Conservation (phyloP, 2,329 filamentous ascomycete genomes). For the Plenodomus tracheiphilus region DNA sequence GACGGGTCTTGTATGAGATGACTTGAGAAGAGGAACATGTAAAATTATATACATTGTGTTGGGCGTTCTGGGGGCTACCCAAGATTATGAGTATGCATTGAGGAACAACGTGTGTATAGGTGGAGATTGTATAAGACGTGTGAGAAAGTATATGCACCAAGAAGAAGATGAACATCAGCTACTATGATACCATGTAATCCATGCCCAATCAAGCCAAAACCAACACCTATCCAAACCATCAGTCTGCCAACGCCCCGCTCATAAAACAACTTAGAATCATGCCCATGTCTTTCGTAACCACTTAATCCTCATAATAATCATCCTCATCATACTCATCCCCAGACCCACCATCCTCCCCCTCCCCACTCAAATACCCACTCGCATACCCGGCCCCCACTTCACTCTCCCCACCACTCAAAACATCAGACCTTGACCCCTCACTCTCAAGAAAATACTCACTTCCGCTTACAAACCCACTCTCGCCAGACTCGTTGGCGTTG, state of each 20-base stretch:
- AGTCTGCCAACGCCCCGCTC: neutral
- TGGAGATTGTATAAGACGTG: slow-evolving; percentile 1
- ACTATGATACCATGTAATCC: neutral
- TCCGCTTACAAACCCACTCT: neutral
- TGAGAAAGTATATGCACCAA: neutral
- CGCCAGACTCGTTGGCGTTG: neutral
- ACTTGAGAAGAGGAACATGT: neutral
- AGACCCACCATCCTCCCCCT: neutral
- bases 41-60: slow-evolving; percentile 6
- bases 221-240: neutral
- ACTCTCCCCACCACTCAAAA: neutral
- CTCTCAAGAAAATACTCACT: neutral
- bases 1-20: neutral
- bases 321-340: neutral
- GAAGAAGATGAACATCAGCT: no score
- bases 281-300: no score
- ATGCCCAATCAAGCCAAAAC: neutral
- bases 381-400: neutral
- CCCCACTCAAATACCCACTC: slow-evolving; percentile 2
- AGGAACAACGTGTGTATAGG: neutral
- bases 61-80: neutral
- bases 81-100: neutral
- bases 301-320: neutral
- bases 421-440: neutral
- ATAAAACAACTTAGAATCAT: neutral